Base-by-base conservation (phyloP, 345 rosid genomes). In the Euphorbia tirucalli region DNA sequence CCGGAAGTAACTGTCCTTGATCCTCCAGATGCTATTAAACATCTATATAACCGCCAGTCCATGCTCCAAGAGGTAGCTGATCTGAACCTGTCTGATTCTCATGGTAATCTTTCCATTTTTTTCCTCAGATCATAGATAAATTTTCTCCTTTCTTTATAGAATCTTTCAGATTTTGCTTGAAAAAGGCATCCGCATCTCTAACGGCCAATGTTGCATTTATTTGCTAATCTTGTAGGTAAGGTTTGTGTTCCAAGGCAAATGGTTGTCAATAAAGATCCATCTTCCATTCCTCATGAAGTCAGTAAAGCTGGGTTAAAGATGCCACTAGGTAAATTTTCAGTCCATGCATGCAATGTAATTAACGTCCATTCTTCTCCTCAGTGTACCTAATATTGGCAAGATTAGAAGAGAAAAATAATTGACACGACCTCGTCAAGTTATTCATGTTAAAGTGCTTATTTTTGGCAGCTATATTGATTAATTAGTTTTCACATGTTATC, bases 51-150 rank as follows among this genome's bases (percentile, higher is more conserved):
- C 76, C 89, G 97, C 39, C 92, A 93, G 71, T 89, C 91, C 15
- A 93, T 93, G 98, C 97, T 93, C 19, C 91, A 86, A 77, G 87
- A 86, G 66, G 93, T 90, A 63, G 90, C 88, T 43, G 87, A 90
- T 65, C 72, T 93, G n/a, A 79, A 88, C 72, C 83, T 91, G 75
- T 77, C 89, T 16, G 93, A 81, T 19, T 74, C 71, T 69, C 68
- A 79, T 69, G 97, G 98, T 93, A 83, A 69, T 66, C 61, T 61
- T 52, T 68, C 15, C 71, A 9, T 9, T 43, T 19, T 68, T 27
- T 11, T 70, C n/a, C 37, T 56, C 25, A 21, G 55, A 22, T 63
- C 71, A 6, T 19, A 31, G 63, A 25, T 55, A 19, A 1, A 2
- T 15, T 46, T 59, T 28, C 5, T 14, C 66, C 25, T 19, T 43